These are phyloP conservation scores for Pleurotus platypus DNA, from an alignment of 768 basidiomycete genomes.

Conservation along the genomic window DNA sequence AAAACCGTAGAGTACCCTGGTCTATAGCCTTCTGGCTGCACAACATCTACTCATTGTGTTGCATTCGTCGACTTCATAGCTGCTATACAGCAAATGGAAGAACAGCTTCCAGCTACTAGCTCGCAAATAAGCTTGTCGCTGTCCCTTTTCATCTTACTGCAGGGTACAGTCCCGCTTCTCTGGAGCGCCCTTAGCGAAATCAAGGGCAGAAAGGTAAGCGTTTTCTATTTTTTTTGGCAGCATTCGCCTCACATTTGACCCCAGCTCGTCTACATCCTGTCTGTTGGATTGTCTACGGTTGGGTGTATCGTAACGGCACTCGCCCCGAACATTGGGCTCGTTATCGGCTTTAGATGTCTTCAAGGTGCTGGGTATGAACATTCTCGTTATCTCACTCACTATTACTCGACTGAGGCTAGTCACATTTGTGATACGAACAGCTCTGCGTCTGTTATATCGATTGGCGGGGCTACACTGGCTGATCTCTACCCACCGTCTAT, in stretches of 20 bases:
- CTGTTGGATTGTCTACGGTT: constrained; percentile 48
- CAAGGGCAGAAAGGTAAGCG: constrained; percentile 64
- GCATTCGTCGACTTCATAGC: constrained; percentile 33
- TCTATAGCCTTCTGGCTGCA: background rate
- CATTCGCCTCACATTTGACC: background rate
- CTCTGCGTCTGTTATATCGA: constrained; percentile 62
- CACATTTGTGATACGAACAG: constrained; percentile 24
- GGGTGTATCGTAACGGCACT: constrained; percentile 57
- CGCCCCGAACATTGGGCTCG: constrained; percentile 45
- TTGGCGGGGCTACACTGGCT: constrained; percentile 76
- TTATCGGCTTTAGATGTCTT: constrained; percentile 68
- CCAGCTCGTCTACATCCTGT: constrained; percentile 52
- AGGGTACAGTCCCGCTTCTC: constrained; percentile 62
- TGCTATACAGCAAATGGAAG: constrained; percentile 56
- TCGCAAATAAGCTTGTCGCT: constrained; percentile 64
- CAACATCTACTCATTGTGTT: background rate
- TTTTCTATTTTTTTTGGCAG: background rate
- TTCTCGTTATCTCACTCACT: background rate
- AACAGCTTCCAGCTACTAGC: constrained; percentile 54
- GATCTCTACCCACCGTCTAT: constrained; percentile 76
- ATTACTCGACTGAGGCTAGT: background rate
- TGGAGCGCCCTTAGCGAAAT: constrained; percentile 76
- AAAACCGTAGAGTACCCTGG: constrained; percentile 48
- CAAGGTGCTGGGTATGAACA: constrained; percentile 58
- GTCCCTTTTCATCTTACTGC: constrained; percentile 70